Percentiles rank a stretch among this genome's conserved stretches.
Conservation (phyloP, 768 basidiomycete genomes). For the Naganishia randhawae region DNA sequence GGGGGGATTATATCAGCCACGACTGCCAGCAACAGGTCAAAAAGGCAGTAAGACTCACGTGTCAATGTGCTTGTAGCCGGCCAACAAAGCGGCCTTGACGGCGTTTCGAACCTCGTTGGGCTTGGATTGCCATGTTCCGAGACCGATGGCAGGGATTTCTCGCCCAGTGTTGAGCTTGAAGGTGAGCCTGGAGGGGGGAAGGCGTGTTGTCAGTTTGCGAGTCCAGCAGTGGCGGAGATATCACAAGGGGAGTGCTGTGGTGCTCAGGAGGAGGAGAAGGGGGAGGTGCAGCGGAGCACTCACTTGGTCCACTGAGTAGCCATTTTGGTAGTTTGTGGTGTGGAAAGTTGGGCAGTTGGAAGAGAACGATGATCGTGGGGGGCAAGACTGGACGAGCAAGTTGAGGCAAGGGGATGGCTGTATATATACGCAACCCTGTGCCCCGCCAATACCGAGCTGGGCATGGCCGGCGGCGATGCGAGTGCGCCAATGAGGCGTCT, state of each 20-base stretch:
- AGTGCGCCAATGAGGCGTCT: too few relatives aligned
- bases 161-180: slow-evolving; percentile 53
- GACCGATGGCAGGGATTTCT: slow-evolving; percentile 69
- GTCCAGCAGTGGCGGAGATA: background rate
- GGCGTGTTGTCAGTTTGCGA: slow-evolving; percentile 3
- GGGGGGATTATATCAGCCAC: background rate
- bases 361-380: background rate
- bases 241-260: background rate
- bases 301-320: slow-evolving; percentile 22
- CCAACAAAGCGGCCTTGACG: slow-evolving; percentile 67
- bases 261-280: background rate
- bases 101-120: slow-evolving; percentile 69
- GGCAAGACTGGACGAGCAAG: background rate
- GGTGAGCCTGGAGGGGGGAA: slow-evolving; percentile 13
- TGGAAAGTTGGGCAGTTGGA: background rate
- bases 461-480: too few relatives aligned
- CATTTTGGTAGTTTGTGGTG: slow-evolving; percentile 3
- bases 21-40: background rate
- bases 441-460: too few relatives aligned
- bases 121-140: slow-evolving; percentile 56
- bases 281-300: background rate
- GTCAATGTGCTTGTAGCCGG: slow-evolving; percentile 65
- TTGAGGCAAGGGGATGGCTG: background rate
- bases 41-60: slow-evolving; percentile 28
- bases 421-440: too few relatives aligned